phyloP scores from a whole-genome alignment of 2,329 filamentous ascomycete species.

The Helicocarpus griseus region DNA sequence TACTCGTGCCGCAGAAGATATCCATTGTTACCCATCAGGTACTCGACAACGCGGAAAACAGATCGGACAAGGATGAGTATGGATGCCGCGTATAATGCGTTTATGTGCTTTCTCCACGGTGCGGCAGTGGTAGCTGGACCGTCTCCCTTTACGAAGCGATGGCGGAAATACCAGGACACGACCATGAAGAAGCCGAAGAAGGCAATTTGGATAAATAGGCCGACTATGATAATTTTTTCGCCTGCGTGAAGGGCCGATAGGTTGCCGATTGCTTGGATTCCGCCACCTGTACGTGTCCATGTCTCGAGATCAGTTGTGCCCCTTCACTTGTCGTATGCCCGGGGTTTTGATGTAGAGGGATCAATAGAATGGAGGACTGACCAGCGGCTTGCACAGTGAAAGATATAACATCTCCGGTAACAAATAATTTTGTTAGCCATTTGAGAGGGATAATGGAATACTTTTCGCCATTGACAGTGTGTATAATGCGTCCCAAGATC shows the following conservation, averaged over 20 bases:
- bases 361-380: neutral
- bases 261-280: constrained; percentile 27
- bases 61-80: constrained; percentile 23
- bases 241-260: constrained; percentile 23
- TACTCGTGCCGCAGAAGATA: constrained; percentile 22
- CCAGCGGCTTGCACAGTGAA: constrained; percentile 17
- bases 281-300: constrained; percentile 25
- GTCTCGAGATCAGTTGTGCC: too few relatives aligned
- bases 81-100: constrained; percentile 17
- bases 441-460: constrained; percentile 17
- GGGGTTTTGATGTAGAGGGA: neutral
- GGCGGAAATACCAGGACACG: constrained; percentile 1
- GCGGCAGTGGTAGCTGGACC: neutral
- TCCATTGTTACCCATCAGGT: constrained; percentile 22
- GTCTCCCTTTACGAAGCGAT: neutral
- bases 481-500: constrained; percentile 26
- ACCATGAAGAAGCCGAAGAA: constrained; percentile 44
- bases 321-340: neutral
- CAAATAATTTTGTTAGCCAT: constrained; percentile 25
- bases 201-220: constrained; percentile 41
- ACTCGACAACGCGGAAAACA: constrained; percentile 26
- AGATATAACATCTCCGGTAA: constrained; percentile 16
- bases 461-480: constrained; percentile 18
- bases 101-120: constrained; percentile 4
- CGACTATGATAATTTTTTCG: constrained; percentile 38